Base-by-base conservation (phyloP, 306 rosid genomes). In the Cicer yamashitae region DNA sequence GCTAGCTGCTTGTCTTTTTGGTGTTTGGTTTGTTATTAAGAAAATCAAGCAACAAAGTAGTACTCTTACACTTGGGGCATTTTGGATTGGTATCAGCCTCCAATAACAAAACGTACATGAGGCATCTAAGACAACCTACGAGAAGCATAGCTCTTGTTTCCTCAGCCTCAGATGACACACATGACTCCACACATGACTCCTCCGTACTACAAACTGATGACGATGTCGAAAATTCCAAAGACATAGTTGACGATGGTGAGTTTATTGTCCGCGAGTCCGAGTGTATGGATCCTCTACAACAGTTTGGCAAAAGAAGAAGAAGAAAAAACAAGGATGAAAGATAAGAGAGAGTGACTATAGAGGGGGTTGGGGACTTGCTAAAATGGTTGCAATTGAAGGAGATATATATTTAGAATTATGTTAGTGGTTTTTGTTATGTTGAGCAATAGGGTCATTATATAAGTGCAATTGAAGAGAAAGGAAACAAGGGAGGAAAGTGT, bases 11-110 rank as follows among this genome's bases (percentile, higher is more conserved):
- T 25, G 41, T 7, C 3, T 58, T 58, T 58, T 7, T 6, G 1
- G 67, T 60, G 5, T 34, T 60, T 13, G 34, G 10, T 3, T 60
- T 60, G 67, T 60, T 38, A 34, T 60, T 60, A 37, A 60, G 67
- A 6, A 60, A 60, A 60, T 60, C 67, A 60, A 60, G 67, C 67
- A 60, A 60, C 11, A 60, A 43, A 60, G 67, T 60, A 14, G 67
- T 60, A 38, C 67, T 60, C 20, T 60, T 60, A 34, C 67, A 60
- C 44, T 60, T 60, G 18, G 67, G 67, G 2, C 67, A 60, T 34
- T 60, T 60, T 1, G 67, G 67, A 60, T 34, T 37, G 2, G 67
- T 43, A 60, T 60, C 67, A 37, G 67, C 45, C 6, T 60, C 44
- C 0, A 44, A 60, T 34, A 60, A 60, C 44, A 60, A 13, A 34